These are phyloP conservation scores for Boletus insuetus DNA, from an alignment of 768 basidiomycete species.

Conservation along the genomic window DNA sequence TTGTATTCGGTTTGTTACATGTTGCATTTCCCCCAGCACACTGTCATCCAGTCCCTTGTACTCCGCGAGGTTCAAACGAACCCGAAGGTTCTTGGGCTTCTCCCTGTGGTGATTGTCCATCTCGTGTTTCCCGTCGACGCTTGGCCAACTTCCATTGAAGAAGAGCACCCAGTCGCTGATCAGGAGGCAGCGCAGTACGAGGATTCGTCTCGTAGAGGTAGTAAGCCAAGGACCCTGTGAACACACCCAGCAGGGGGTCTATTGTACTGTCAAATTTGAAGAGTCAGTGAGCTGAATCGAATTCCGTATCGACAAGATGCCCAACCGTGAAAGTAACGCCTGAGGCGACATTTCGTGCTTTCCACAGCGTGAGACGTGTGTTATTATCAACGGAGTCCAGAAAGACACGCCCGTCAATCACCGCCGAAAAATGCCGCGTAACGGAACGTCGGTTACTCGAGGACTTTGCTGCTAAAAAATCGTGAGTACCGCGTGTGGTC, in stretches of 20 bases:
- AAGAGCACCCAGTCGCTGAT: slow-evolving; percentile 54
- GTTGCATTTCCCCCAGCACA: too few species aligned
- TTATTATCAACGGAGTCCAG: neutral
- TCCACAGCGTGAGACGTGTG: neutral
- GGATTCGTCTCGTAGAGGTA: slow-evolving; percentile 81
- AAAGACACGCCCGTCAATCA: slow-evolving; percentile 10
- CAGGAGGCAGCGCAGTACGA: slow-evolving; percentile 57
- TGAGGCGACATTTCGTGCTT: slow-evolving; percentile 41
- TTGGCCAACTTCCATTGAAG: slow-evolving; percentile 67
- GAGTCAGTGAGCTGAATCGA: slow-evolving; percentile 2
- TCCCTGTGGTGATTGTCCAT: neutral
- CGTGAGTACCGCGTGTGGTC: slow-evolving; percentile 9
- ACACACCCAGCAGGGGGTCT: slow-evolving; percentile 72
- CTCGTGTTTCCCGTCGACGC: slow-evolving; percentile 22
- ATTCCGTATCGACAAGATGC: neutral
- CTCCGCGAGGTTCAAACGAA: neutral
- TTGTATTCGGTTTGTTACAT: too few species aligned
- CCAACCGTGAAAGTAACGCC: slow-evolving; percentile 33
- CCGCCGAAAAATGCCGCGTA: slow-evolving; percentile 25
- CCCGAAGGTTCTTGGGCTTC: neutral
- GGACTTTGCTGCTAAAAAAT: slow-evolving; percentile 23
- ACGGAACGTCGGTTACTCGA: slow-evolving; percentile 27
- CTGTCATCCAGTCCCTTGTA: neutral
- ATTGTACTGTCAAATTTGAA: slow-evolving; percentile 43
- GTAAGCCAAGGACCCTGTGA: slow-evolving; percentile 76